phyloP scores from a whole-genome alignment of 2,329 filamentous ascomycete genomes.

The Diaporthe sp. region DNA sequence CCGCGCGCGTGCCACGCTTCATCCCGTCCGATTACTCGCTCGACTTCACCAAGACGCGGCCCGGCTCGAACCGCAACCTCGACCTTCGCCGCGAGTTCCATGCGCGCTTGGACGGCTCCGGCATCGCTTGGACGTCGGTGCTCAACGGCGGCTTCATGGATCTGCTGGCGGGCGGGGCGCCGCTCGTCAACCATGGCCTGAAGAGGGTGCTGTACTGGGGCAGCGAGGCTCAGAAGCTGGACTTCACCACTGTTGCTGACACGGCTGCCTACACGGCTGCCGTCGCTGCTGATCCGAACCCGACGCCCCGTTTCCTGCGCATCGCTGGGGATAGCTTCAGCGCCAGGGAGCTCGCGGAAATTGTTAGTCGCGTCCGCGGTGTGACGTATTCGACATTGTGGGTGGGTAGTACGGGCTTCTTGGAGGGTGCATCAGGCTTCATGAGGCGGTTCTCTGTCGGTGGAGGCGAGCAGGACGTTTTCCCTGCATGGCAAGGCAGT shows the following conservation, averaged over 20 bases:
- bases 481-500: constrained; percentile 38
- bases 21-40: constrained; percentile 66
- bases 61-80: constrained; percentile 37
- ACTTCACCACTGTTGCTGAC: constrained; percentile 37
- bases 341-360: constrained; percentile 30
- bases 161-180: constrained; percentile 23
- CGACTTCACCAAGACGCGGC: constrained; percentile 37
- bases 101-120: constrained; percentile 32
- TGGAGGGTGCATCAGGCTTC: constrained; percentile 25
- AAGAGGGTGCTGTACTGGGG: constrained; percentile 33
- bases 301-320: constrained; percentile 37
- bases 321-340: constrained; percentile 35
- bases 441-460: constrained; percentile 34
- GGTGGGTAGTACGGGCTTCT: constrained; percentile 34
- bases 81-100: constrained; percentile 37
- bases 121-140: constrained; percentile 35
- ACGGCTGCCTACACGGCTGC: constrained; percentile 37
- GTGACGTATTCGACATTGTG: constrained; percentile 28
- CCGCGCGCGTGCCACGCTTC: constrained; percentile 70
- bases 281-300: constrained; percentile 35
- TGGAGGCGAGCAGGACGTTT: constrained; percentile 30
- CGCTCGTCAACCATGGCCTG: constrained; percentile 30
- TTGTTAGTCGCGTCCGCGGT: constrained; percentile 17
- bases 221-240: constrained; percentile 31
- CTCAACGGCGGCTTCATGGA: constrained; percentile 38